Evolutionary conservation across 2,329 filamentous ascomycete genomes (phyloP), one percentile per base, ranked within the genome.

Genomic region (Nemania bipapillata): DNA sequence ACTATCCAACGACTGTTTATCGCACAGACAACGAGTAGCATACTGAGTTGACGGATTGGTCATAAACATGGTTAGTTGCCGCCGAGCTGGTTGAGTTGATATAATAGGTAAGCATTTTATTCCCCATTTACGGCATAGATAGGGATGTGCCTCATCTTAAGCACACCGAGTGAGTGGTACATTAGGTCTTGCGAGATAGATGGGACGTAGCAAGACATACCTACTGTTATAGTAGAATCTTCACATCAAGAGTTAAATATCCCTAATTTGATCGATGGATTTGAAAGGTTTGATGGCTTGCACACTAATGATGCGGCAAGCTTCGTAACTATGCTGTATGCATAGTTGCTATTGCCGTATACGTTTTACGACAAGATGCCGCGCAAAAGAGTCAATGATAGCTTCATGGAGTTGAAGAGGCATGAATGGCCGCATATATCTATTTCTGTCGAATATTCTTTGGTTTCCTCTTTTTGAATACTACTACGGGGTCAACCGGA

Each of bases 401-500:
- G 49, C 20, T 22, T 52, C 37, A 56, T 28, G 15, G 6, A 20
- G 17, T 8, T 54, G 32, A 3, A 6, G 7, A 7, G 54, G 32
- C 8, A 7, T 45, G 53, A 37, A 56, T 15, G 15, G n/a, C 22
- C 17, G 35, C 9, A 26, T 7, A 2, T 42, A 89, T 56, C 49
- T 69, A 90, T 77, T 86, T 90, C 73, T 89, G 86, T 22, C 89
- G 85, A 40, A 89, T 83, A 58, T 85, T 87, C 82, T 89, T 91
- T 15, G 88, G 84, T 76, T 93, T 95, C 62, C 92, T 84, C 82
- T 94, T 94, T 81, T 94, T 95, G 80, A 95, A 96, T 2, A 93
- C 83, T 1, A 93, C 85, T 2, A 86, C 83, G 11, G 83, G 76
- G 2, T 77, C 72, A 9, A 73, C 75, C 24, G 70, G 45, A n/a